Base-by-base conservation (phyloP, 106 monocot species). In the Dendrobium catenatum region DNA sequence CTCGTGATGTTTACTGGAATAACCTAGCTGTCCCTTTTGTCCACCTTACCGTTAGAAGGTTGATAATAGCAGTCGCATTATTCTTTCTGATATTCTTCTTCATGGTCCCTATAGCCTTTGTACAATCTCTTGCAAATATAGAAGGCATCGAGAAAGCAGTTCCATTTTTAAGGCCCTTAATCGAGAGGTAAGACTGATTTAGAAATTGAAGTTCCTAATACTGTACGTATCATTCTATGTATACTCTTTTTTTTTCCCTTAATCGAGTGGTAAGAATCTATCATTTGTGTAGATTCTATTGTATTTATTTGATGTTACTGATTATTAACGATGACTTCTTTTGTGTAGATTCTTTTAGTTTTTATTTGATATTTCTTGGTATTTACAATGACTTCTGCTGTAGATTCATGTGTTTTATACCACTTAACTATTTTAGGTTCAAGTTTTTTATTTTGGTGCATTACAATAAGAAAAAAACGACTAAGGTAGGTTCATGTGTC, bases 21-120 rank as follows among this genome's bases (percentile, higher is more conserved):
- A 91, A 91, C 81, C 86, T 91, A 55, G 80, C 91, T 4, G 87
- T 89, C 54, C 91, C 91, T 75, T 85, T 91, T 73, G 85, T 91
- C 54, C 85, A 75, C 44, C 88, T 89, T 42, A 75, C 87, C 5
- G 40, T 91, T 27, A 85, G 88, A 73, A 81, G 81, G 73, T 48
- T 89, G 75, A 81, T 89, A 47, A n/a, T 83, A 31, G 79, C 87
- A 9, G 81, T 91, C 42, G 85, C 88, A 26, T 85, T 91, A 85
- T 91, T 91, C 87, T 88, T 89, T 73, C 89, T 91, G 37, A 87
- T 85, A 56, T 89, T 91, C 77, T 91, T 91, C 89, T 91, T 85
- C 85, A 87, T 91, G 81, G 80, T 91, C 42, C 91, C 91, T 55
- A 89, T 91, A 59, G 55, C 81, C 56, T 83, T 91, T 79, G 91